Evolutionary conservation across 768 basidiomycete genomes (phyloP).

Genomic region (Naganishia onofrii): DNA sequence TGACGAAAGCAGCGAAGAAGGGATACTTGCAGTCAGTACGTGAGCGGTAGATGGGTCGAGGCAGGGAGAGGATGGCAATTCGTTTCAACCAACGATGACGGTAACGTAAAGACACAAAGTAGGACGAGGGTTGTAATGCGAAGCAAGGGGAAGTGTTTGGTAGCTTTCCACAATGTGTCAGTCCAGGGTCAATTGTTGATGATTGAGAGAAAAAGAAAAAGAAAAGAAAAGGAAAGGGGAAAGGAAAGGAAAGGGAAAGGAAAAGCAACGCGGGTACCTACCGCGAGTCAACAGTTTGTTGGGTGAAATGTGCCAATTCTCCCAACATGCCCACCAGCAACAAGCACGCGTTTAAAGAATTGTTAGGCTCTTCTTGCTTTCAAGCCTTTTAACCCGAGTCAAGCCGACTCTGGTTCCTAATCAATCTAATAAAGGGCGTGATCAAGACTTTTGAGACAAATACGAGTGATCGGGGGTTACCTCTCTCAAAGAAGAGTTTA

Average conservation of each 20-base stretch:
- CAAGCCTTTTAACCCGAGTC: background rate
- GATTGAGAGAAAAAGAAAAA: background rate
- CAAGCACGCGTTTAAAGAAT: background rate
- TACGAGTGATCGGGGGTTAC: background rate
- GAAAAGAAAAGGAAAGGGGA: constrained; percentile 10
- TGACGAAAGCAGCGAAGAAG: background rate
- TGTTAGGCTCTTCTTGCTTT: constrained; percentile 23
- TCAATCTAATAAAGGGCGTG: too few species aligned
- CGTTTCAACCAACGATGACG: too few species aligned
- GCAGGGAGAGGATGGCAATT: too few species aligned
- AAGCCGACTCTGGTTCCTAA: background rate
- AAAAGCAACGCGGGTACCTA: background rate
- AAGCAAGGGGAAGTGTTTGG: background rate
- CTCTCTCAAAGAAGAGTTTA: too few species aligned
- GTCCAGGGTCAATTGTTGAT: background rate
- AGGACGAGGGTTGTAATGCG: background rate
- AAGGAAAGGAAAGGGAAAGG: constrained; percentile 1
- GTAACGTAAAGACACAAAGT: background rate
- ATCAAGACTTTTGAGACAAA: background rate
- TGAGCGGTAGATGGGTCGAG: too few species aligned
- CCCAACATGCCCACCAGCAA: too few species aligned
- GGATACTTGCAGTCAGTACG: background rate
- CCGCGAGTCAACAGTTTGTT: too few species aligned
- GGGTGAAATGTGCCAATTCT: too few species aligned
- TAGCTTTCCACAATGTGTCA: background rate